phyloP scores from a whole-genome alignment of 1,284 basidiomycete species.

The Salmacisia buchloeana region DNA sequence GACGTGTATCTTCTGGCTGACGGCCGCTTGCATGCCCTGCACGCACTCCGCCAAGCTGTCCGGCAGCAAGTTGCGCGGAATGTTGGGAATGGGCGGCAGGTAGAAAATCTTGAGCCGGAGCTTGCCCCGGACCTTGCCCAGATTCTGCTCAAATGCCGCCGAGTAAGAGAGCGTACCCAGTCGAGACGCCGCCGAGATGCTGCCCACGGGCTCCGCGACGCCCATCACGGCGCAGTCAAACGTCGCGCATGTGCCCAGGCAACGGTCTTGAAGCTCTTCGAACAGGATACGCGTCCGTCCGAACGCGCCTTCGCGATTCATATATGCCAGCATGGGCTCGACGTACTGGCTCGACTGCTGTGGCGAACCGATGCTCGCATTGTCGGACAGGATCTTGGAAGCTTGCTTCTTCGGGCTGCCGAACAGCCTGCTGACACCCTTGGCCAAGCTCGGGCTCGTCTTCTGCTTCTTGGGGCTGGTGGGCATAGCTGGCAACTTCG shows the following conservation, averaged over 20 bases:
- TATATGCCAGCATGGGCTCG: slow-evolving; percentile 38
- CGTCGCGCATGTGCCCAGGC: slow-evolving; percentile 30
- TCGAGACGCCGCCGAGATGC: slow-evolving; percentile 27
- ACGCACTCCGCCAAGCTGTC: slow-evolving; percentile 87
- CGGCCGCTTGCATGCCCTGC: slow-evolving; percentile 81
- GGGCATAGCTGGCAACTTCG: slow-evolving; percentile 7
- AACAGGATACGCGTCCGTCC: slow-evolving; percentile 39
- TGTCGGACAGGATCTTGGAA: slow-evolving; percentile 11
- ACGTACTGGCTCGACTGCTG: background rate
- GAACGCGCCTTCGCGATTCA: slow-evolving; percentile 42
- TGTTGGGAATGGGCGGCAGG: slow-evolving; percentile 75
- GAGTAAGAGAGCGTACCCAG: slow-evolving; percentile 19
- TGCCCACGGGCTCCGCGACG: slow-evolving; percentile 26
- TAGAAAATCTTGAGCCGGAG: slow-evolving; percentile 60
- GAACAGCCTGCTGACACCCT: slow-evolving; percentile 38
- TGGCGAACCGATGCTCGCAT: background rate
- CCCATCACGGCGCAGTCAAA: slow-evolving; percentile 43
- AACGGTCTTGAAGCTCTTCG: slow-evolving; percentile 20
- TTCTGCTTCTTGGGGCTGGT: slow-evolving; percentile 27
- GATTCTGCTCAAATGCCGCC: slow-evolving; percentile 18
- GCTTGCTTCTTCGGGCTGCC: slow-evolving; percentile 40
- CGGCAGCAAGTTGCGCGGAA: slow-evolving; percentile 72
- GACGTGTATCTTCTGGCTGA: slow-evolving; percentile 60
- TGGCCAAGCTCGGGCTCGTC: slow-evolving; percentile 28
- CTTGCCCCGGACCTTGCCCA: slow-evolving; percentile 35